phyloP scores from a whole-genome alignment of 345 rosid species.

The Linum lewisii region DNA sequence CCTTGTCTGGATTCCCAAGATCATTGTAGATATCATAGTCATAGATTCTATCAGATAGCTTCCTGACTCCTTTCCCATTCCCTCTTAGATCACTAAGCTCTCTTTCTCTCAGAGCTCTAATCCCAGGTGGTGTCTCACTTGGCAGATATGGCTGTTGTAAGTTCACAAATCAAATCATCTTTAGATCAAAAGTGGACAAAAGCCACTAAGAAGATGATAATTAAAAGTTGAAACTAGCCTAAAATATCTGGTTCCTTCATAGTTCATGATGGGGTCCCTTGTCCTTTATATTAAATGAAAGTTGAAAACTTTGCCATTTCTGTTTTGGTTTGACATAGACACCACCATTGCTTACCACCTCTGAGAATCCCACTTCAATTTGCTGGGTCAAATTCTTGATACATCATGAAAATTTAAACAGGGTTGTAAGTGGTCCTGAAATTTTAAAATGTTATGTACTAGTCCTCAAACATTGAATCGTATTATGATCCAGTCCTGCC shows the following conservation, averaged over 20 bases:
- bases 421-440: too few species aligned
- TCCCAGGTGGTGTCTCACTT: slow-evolving; percentile 66
- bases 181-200: neutral
- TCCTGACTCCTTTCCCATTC: slow-evolving; percentile 55
- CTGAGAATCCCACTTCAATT: too few species aligned
- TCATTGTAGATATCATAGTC: slow-evolving; percentile 86
- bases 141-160: slow-evolving; percentile 75
- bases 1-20: slow-evolving; percentile 84
- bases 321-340: neutral
- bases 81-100: slow-evolving; percentile 70
- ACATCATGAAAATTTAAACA: slow-evolving; percentile 4
- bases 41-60: slow-evolving; percentile 71
- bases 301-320: neutral
- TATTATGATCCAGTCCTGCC: too few species aligned
- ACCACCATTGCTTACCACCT: too few species aligned
- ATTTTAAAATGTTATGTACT: too few species aligned
- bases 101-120: slow-evolving; percentile 53
- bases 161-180: slow-evolving; percentile 11
- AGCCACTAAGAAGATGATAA: neutral
- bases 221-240: too few species aligned
- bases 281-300: too few species aligned
- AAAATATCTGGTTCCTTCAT: too few species aligned
- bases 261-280: too few species aligned
- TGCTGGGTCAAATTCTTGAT: too few species aligned
- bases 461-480: too few species aligned